Evolutionary conservation across 2,329 filamentous ascomycete genomes (phyloP).

Genomic region (Diatrype stigma): DNA sequence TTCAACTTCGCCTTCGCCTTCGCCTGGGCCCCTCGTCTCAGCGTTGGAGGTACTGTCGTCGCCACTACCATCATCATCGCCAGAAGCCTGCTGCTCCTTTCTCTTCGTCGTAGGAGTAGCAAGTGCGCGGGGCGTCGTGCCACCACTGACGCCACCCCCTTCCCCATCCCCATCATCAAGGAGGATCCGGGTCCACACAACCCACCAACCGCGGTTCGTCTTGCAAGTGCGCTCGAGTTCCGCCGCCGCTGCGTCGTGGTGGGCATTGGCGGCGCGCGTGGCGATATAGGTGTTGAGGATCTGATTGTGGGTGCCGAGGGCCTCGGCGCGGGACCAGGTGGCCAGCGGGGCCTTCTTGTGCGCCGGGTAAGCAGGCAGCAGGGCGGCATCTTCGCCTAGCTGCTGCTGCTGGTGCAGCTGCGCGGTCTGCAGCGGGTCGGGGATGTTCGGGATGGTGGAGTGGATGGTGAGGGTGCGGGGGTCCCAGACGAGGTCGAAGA

Average conservation of each 20-base stretch:
- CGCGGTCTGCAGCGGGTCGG: conserved; percentile 36
- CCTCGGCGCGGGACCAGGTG: conserved; percentile 57
- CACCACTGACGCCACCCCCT: neutral
- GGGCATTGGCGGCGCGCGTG: conserved; percentile 30
- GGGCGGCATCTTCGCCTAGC: no score
- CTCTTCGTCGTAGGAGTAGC: neutral
- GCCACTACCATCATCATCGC: neutral
- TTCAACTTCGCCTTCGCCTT: neutral
- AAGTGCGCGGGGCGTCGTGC: neutral
- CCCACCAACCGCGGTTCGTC: conserved; percentile 65
- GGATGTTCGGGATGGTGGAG: conserved; percentile 64
- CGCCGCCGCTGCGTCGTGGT: no score
- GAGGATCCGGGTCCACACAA: conserved; percentile 60
- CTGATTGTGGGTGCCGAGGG: conserved; percentile 61
- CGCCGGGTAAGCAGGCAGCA: no score
- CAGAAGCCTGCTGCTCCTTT: neutral
- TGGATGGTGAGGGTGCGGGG: conserved; percentile 51
- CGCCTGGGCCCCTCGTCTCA: no score
- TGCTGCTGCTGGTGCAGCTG: conserved; percentile 4
- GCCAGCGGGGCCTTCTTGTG: conserved; percentile 21
- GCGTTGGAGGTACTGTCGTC: no score
- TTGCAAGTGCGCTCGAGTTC: conserved; percentile 61
- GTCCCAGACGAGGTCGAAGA: conserved; percentile 63
- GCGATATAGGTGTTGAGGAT: conserved; percentile 53
- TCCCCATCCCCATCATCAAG: conserved; percentile 26